phyloP scores from a whole-genome alignment of 2,329 filamentous ascomycete genomes.

The Elsinoe fawcettii region DNA sequence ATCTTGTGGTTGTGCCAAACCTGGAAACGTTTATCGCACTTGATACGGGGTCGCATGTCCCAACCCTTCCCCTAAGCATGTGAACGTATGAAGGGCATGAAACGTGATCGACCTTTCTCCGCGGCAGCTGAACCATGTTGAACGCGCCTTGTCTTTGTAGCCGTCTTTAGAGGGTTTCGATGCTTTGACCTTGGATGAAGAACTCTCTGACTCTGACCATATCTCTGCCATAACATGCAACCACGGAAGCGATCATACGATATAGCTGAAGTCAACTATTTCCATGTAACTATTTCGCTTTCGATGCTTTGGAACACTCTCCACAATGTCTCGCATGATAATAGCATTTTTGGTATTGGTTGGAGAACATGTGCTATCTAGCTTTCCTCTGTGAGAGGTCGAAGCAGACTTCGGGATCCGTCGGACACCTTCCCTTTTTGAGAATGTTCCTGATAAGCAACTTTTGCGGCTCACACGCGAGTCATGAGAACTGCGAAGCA shows the following conservation, averaged over 20 bases:
- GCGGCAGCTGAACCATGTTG: not conserved
- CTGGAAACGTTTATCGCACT: conserved; percentile 10
- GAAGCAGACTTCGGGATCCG: not conserved
- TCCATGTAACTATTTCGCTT: too few species aligned
- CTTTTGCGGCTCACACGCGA: not conserved
- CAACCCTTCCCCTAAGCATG: not conserved
- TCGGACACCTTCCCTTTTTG: conserved; percentile 2
- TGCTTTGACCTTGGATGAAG: too few species aligned
- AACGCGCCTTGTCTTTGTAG: not conserved
- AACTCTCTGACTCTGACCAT: too few species aligned
- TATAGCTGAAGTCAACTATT: too few species aligned
- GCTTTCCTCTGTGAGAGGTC: not conserved
- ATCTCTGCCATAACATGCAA: too few species aligned
- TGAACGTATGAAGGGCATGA: not conserved
- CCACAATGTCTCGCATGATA: not conserved
- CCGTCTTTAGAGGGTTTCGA: not conserved
- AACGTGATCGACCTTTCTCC: not conserved
- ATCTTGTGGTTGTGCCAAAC: conserved; percentile 7
- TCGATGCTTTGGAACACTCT: not conserved
- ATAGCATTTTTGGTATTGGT: not conserved
- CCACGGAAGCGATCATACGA: too few species aligned
- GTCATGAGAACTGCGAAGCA: not conserved
- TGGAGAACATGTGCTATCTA: not conserved
- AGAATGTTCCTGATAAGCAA: conserved; percentile 5
- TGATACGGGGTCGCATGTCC: not conserved